Conservation (phyloP, 257 asterid genomes). For the Capsicum rhomboideum region DNA sequence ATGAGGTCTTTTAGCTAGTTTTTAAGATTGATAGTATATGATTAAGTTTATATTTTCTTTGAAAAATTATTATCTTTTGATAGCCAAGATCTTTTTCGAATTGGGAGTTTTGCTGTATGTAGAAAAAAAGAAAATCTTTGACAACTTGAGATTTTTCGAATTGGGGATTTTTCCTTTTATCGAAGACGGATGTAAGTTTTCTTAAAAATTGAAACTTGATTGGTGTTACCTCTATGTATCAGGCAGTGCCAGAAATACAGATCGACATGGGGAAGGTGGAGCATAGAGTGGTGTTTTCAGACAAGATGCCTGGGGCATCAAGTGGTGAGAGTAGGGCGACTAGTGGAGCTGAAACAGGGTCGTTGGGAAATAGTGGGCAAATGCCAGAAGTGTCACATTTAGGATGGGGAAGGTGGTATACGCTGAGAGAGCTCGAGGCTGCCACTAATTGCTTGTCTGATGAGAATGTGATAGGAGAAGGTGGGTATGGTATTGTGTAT, state of each 20-base stretch:
- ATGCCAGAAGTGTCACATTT: conserved; percentile 94
- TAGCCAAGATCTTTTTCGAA: neutral
- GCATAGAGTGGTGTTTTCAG: conserved; percentile 91
- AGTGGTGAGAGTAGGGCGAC: conserved; percentile 94
- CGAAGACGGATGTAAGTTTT: neutral
- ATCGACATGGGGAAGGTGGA: conserved; percentile 94
- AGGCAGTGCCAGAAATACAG: conserved; percentile 86
- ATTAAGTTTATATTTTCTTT: neutral
- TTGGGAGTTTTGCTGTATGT: neutral
- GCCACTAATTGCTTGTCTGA: conserved; percentile 85
- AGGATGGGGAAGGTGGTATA: conserved; percentile 99
- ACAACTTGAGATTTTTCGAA: neutral
- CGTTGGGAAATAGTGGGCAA: conserved; percentile 69
- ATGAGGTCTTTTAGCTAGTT: neutral
- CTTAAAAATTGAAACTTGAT: neutral
- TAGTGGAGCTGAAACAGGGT: conserved; percentile 73
- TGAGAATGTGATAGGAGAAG: conserved; percentile 94
- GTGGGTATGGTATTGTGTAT: conserved; percentile 93
- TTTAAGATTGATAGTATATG: neutral
- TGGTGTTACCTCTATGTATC: neutral
- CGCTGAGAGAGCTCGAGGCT: conserved; percentile 92
- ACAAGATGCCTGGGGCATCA: conserved; percentile 55
- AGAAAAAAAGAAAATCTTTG: neutral
- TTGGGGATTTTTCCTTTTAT: neutral
- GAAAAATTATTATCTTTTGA: neutral